These are phyloP conservation scores for Reticulascus tulasneorum DNA, from an alignment of 2,329 filamentous ascomycete species.

Conservation along the genomic window DNA sequence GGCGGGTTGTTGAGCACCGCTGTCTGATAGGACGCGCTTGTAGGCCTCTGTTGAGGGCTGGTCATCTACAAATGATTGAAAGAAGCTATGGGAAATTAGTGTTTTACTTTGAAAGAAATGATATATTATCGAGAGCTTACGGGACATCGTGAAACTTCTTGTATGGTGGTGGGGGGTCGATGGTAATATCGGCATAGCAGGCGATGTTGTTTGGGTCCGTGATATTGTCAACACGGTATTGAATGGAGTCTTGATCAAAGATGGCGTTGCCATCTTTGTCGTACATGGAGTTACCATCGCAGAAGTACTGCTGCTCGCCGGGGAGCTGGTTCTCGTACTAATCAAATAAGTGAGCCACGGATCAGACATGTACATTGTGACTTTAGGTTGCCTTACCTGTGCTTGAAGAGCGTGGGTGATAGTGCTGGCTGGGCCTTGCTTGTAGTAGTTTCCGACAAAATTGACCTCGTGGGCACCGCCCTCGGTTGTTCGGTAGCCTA, in stretches of 20 bases:
- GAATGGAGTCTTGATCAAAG: slow-evolving; percentile 22
- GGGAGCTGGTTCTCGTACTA: slow-evolving; percentile 26
- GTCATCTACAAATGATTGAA: slow-evolving; percentile 23
- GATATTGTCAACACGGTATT: slow-evolving; percentile 21
- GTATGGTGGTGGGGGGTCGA: slow-evolving; percentile 21
- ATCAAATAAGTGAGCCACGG: too few species aligned
- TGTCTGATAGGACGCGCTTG: slow-evolving; percentile 29
- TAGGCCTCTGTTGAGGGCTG: slow-evolving; percentile 27
- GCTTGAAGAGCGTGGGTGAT: slow-evolving; percentile 23
- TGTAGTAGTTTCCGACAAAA: slow-evolving; percentile 30
- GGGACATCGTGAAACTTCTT: slow-evolving; percentile 23
- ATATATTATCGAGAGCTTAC: slow-evolving; percentile 2
- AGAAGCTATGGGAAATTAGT: too few species aligned
- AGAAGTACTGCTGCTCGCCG: slow-evolving; percentile 28
- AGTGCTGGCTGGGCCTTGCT: slow-evolving; percentile 24
- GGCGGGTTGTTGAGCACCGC: slow-evolving; percentile 24
- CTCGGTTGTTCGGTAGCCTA: slow-evolving; percentile 23
- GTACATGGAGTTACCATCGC: slow-evolving; percentile 28
- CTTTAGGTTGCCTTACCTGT: slow-evolving; percentile 7
- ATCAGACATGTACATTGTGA: not conserved
- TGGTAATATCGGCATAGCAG: slow-evolving; percentile 25
- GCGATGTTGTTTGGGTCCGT: slow-evolving; percentile 20
- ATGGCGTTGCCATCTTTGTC: too few species aligned
- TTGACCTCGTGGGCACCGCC: slow-evolving; percentile 26
- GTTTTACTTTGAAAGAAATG: too few species aligned